Evolutionary conservation across 2,329 filamentous ascomycete genomes (phyloP), one percentile per base, ranked within the genome.

Genomic region (Cercospora sesami): DNA sequence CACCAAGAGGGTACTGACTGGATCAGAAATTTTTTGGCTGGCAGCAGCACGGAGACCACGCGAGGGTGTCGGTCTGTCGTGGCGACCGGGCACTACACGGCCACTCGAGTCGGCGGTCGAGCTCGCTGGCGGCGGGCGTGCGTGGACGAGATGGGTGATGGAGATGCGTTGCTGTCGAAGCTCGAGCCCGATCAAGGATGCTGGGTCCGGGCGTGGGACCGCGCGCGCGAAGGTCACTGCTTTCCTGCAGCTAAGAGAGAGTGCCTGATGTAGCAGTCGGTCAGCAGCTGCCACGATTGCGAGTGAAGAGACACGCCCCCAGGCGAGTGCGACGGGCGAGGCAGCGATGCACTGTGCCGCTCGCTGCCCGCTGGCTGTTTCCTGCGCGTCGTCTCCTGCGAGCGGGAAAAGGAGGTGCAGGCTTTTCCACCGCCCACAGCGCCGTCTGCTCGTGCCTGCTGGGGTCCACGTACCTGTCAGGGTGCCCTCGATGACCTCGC

Each of bases 11-110:
- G 68, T 69, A 73, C 70, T 73, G 71, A 73, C 72, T 74, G 65
- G 68, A 70, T 66, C 71, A 72, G 69, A 72, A 72, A 72, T 68
- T 69, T 71, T 73, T 68, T 68, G 67, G 68, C 66, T 51, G 65
- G 63, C 45, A 23, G 45, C 57, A 45, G 62, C 66, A 66, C 67
- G 62, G 57, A 63, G 48, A 65, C 69, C 68, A 73, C 72, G 73
- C 68, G 71, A 69, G 68, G 63, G 66, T 55, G 26, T 23, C 48
- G 39, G 31, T 55, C 26, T 21, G 48, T 28, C 21, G 26, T 23
- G 53, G 53, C 26, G 65, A 26, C 51, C 39, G 51, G n/a, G 58
- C 45, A 28, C 42, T 39, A 66, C 28, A 30, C 42, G 36, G 8
- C 18, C 21, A 55, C 28, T 33, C 42, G 33, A 39, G 59, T 67